These are phyloP conservation scores for Syzygium aromaticum DNA, from an alignment of 345 rosid species.

Conservation along the genomic window DNA sequence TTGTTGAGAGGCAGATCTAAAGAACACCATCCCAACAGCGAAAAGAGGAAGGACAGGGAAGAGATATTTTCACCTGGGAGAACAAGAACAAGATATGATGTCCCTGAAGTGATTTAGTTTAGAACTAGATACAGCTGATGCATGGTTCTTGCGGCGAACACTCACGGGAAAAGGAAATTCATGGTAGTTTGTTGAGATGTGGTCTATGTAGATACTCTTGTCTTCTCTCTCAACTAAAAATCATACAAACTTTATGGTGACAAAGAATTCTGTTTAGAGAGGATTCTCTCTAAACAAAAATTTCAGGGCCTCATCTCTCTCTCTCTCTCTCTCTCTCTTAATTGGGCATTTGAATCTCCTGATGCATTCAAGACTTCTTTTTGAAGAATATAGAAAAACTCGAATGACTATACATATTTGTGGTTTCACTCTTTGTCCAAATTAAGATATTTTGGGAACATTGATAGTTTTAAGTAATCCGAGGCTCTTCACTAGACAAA, in stretches of 20 bases:
- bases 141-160: not conserved
- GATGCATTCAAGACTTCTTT: not conserved
- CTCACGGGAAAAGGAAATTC: not conserved
- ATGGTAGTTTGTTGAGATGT: not conserved
- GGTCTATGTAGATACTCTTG: not conserved
- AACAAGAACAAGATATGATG: constrained; percentile 21
- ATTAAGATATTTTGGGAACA: not conserved
- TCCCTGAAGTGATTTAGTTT: not conserved
- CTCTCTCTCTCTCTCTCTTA: not conserved
- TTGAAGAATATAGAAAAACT: not conserved
- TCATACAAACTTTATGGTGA: not conserved
- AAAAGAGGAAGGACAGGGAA: constrained; percentile 29
- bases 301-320: not conserved
- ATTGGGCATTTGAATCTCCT: not conserved
- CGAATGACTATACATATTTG: not conserved
- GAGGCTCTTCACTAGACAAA: not conserved
- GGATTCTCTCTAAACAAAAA: not conserved
- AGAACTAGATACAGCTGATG: not conserved
- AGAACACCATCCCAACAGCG: constrained; percentile 12
- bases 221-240: not conserved
- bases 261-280: not conserved
- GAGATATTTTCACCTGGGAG: constrained; percentile 22
- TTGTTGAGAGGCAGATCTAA: constrained; percentile 31
- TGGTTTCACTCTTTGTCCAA: not conserved
- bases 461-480: not conserved